Evolutionary conservation across 352 stramenopile species (phyloP), one percentile per base, ranked within the genome.

Genomic region (Phytophthora tubulina): DNA sequence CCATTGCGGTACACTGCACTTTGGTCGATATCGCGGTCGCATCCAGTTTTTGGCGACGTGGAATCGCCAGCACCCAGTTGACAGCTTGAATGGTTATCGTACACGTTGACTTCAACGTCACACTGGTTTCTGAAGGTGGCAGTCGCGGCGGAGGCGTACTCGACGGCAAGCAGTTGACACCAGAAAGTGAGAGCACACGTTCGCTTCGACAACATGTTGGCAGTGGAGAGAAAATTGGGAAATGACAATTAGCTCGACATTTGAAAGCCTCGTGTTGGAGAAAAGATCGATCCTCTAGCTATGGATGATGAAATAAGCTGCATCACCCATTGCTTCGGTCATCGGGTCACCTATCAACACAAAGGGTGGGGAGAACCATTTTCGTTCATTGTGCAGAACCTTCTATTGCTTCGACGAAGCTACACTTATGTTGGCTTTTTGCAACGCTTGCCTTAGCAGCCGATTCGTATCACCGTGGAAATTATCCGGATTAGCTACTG

Each of bases 371-470:
- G 35, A 39, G 7, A 13, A 4, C 7, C 35, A 46, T 15, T n/a
- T 46, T 32, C 11, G 4, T 13, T 11, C 21, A 27, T 27, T 27
- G 21, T 27, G 21, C 21, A 41, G 27, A 51, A 62, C 31, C 41
- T 62, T 63, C 60, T 65, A 74, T 21, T 41, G 10, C 17, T 54
- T 67, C 7, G n/a, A 63, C 14, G 79, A 73, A 39, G 49, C 13
- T 57, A 80, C 36, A 50, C 75, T 67, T 33, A 90, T 85, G 56
- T 89, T 85, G 38, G 70, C 79, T 58, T 89, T 89, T 15, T 73
- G 69, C 2, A 92, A 70, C n/a, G 79, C 84, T 66, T 85, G 55
- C 8, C 78, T 67, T 10, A 92, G 67, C 51, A 92, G 35, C 11
- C 52, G 35, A 41, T 78, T 72, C 3, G 86, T 70, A 30, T 89